Evolutionary conservation across 805 yeast genomes (phyloP).

Genomic region (Starmerella stellata): DNA sequence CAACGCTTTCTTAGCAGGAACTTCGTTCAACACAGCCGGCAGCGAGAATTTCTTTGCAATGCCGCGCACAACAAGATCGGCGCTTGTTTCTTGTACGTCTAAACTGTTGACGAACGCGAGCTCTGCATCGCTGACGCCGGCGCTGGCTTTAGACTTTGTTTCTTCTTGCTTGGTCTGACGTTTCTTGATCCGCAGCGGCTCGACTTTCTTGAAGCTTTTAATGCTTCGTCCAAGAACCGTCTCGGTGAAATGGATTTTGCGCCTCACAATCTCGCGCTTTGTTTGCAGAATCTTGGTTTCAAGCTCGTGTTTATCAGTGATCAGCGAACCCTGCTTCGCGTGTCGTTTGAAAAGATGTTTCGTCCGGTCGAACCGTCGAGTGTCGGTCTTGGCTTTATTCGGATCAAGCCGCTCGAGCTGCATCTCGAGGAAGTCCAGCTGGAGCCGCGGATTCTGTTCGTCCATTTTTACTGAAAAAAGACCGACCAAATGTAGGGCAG

Average conservation of each 20-base stretch:
- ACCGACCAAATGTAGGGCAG: too few species aligned
- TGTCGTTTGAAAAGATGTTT: slow-evolving; percentile 16
- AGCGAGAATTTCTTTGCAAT: slow-evolving; percentile 5
- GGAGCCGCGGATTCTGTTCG: slow-evolving; percentile 23
- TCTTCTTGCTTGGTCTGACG: slow-evolving; percentile 12
- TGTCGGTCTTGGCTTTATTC: slow-evolving; percentile 9
- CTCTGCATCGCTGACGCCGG: slow-evolving; percentile 9
- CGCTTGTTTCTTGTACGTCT: slow-evolving; percentile 9
- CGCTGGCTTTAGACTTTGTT: neutral
- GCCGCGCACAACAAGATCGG: slow-evolving; percentile 9
- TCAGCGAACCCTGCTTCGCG: slow-evolving; percentile 5
- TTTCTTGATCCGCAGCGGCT: slow-evolving; percentile 21
- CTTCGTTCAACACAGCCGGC: slow-evolving; percentile 1
- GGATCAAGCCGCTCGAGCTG: slow-evolving; percentile 16
- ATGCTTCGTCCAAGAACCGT: slow-evolving; percentile 18
- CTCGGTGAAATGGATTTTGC: slow-evolving; percentile 20
- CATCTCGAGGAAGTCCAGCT: slow-evolving; percentile 24
- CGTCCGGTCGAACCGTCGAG: slow-evolving; percentile 21
- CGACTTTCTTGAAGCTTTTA: slow-evolving; percentile 21
- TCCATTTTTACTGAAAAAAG: too few species aligned
- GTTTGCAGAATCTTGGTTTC: slow-evolving; percentile 13
- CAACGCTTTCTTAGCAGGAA: slow-evolving; percentile 9
- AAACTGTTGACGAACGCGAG: slow-evolving; percentile 7
- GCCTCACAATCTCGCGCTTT: slow-evolving; percentile 19
- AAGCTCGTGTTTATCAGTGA: slow-evolving; percentile 11